Base-by-base conservation (phyloP, 352 stramenopile genomes). In the Phytophthora melonis region DNA sequence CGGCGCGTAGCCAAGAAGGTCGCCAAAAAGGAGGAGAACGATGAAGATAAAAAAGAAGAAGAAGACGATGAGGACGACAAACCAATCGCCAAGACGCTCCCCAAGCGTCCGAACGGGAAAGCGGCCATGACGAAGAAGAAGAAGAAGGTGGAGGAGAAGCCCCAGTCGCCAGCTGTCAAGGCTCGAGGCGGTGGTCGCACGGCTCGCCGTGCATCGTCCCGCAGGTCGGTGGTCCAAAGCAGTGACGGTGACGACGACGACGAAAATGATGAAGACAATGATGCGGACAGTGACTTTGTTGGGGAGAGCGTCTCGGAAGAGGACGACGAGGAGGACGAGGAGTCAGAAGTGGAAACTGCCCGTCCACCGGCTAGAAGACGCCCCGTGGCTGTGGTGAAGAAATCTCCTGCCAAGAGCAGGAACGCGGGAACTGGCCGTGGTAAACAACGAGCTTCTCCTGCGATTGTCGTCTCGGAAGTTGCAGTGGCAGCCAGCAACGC, bases 221-320 rank as follows among this genome's bases (percentile, higher is more conserved):
- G 27, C 4, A 61, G 47, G 39, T 23, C 16, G 4, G 39, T 39
- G 27, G 14, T 61, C 67, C 7, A 49, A 56, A 45, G 50, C 21
- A 68, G 67, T 49, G 68, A 67, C 21, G 67, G 2, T 25, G 23
- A 72, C 30, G 74, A 78, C 2, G 68, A 79, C 0, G 62, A 80
- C 30, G 71, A 75, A 1, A 66, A 81, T 0, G 62, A 80, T 13
- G 63, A 68, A 11, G 81, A 90, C 25, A 61, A 83, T 30, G 78
- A 89, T 49, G 62, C 16, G 18, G 83, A 91, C 63, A 88, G 81
- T 50, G 83, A 88, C 63, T 90, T 88, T 36, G 78, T 82, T 6
- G 79, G 66, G 9, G 80, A 86, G 4, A 80, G 70, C 18, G 57
- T 63, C 14, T 72, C 63, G 10, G 78, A 87, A 2, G 74, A 82